Conservation (phyloP, 75 land plant genomes). For the Cunninghamia lanceolata region DNA sequence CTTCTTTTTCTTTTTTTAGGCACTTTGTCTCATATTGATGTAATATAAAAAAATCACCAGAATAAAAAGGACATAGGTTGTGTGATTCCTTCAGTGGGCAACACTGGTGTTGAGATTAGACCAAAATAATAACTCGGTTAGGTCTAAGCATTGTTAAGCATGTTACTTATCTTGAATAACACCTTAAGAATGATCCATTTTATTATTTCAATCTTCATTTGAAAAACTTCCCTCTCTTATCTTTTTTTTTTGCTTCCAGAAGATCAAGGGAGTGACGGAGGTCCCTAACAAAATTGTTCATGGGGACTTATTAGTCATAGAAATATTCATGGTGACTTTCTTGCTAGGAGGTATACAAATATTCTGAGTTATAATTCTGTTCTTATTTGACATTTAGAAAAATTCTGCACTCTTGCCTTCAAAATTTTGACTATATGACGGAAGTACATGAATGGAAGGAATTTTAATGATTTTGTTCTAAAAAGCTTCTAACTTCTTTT, state of each 20-base stretch:
- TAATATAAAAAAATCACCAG: too few relatives aligned
- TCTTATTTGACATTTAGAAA: neutral
- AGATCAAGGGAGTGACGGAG: neutral
- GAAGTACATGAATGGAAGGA: neutral
- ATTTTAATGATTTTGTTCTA: too few relatives aligned
- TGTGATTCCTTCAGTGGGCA: too few relatives aligned
- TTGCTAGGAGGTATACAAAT: too few relatives aligned
- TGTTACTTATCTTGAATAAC: neutral
- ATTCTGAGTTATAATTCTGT: too few relatives aligned
- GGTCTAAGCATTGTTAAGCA: neutral
- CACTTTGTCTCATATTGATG: neutral
- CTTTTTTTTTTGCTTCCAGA: neutral
- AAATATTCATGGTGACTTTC: too few relatives aligned
- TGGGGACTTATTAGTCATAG: too few relatives aligned
- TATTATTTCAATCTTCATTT: too few relatives aligned
- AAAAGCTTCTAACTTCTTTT: neutral
- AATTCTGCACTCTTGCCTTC: neutral
- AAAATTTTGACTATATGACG: too few relatives aligned
- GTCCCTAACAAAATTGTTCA: neutral
- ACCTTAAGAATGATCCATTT: neutral
- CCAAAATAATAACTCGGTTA: too few relatives aligned
- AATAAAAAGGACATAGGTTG: too few relatives aligned
- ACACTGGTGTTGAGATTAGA: neutral
- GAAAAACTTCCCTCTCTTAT: neutral
- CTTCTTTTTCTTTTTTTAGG: neutral